Percentiles rank a stretch among this genome's conserved stretches.
Evolutionary conservation across 1,139 yeast genomes (phyloP).

Genomic region (Zygoascus meyerae): DNA sequence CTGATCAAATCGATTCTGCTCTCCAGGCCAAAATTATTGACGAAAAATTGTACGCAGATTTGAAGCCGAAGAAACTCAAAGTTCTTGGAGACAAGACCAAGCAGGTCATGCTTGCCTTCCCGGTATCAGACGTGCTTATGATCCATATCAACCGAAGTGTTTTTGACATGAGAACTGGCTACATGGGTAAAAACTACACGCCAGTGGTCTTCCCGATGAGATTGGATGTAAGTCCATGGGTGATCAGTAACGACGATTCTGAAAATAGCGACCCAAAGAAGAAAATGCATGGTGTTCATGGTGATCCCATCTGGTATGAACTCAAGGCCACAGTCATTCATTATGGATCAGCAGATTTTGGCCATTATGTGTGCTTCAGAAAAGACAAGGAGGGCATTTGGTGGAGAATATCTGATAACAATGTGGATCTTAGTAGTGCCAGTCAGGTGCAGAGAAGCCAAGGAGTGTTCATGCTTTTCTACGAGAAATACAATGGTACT

Average conservation of each 20-base stretch:
- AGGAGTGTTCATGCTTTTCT: constrained; percentile 90
- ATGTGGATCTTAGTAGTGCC: constrained; percentile 72
- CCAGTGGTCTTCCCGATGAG: constrained; percentile 68
- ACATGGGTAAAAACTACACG: constrained; percentile 77
- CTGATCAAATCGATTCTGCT: constrained; percentile 52
- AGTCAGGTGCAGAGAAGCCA: constrained; percentile 73
- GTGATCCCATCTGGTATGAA: constrained; percentile 39
- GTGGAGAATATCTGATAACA: constrained; percentile 95
- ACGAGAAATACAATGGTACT: constrained; percentile 41
- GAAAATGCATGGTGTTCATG: constrained; percentile 43
- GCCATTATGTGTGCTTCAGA: constrained; percentile 87
- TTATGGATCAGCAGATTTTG: constrained; percentile 91
- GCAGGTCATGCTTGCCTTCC: constrained; percentile 72
- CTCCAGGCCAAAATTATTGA: constrained; percentile 61
- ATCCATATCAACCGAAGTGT: constrained; percentile 89
- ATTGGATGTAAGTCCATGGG: constrained; percentile 60
- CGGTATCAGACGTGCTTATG: constrained; percentile 69
- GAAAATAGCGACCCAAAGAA: constrained; percentile 72
- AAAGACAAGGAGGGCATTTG: constrained; percentile 67
- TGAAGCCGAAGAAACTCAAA: constrained; percentile 71
- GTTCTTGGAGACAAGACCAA: constrained; percentile 75
- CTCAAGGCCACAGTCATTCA: constrained; percentile 84
- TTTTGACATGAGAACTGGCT: constrained; percentile 79
- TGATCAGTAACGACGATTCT: constrained; percentile 54
- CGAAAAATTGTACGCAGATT: constrained; percentile 68